phyloP scores from a whole-genome alignment of 164 flowering plant species.

The Vitis cinerea region DNA sequence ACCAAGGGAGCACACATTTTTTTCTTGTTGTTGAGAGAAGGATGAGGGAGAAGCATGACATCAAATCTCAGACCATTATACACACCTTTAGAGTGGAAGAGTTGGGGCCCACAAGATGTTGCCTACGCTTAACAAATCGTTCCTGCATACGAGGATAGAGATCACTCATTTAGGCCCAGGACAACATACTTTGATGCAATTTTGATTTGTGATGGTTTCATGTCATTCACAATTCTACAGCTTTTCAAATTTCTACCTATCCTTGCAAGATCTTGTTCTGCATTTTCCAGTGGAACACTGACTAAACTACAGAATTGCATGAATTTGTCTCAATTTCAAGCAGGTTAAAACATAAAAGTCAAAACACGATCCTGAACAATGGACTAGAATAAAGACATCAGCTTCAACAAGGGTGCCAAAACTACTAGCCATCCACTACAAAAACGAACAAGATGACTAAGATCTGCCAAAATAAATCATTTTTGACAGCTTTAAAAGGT shows the following conservation, averaged over 20 bases:
- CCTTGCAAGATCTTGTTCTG: no score
- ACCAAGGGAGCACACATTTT: background rate
- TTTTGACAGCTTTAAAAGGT: no score
- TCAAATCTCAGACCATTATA: background rate
- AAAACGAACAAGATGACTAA: no score
- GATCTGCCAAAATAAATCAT: no score
- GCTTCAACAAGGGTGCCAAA: no score
- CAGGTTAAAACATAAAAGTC: background rate
- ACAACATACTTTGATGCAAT: background rate
- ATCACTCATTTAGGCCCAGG: background rate
- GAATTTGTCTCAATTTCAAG: background rate
- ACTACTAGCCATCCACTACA: no score
- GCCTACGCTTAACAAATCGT: slow-evolving; percentile 84
- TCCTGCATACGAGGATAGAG: slow-evolving; percentile 49
- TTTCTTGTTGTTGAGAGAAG: background rate
- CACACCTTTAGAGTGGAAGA: slow-evolving; percentile 84
- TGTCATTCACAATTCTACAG: background rate
- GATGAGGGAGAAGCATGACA: background rate
- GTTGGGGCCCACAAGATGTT: slow-evolving; percentile 84
- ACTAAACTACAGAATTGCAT: no score
- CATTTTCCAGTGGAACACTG: background rate
- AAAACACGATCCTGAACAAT: background rate
- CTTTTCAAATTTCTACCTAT: no score
- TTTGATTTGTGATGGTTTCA: background rate
- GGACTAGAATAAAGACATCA: no score